A percentile compares a stretch with the other conserved stretches of the same genome.
Conservation (phyloP, 352 stramenopile genomes). For the Globisporangium megalacanthum region DNA sequence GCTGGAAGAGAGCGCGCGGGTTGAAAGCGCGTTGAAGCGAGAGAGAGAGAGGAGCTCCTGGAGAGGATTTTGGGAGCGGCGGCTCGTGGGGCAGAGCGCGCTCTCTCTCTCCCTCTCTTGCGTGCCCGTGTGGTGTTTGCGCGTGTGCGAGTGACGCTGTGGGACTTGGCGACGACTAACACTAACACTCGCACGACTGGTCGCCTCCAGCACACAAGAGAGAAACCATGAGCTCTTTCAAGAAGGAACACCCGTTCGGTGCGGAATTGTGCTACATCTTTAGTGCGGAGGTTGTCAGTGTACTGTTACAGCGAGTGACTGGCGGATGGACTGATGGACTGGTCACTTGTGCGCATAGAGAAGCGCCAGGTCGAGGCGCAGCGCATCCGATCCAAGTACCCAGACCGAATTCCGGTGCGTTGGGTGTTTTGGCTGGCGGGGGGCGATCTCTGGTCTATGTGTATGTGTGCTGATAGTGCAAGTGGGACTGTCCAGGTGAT, state of each 20-base stretch:
- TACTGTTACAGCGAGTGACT: not conserved
- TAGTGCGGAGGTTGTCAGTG: too few species aligned
- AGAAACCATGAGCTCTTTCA: slow-evolving; percentile 80
- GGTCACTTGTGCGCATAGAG: slow-evolving; percentile 47
- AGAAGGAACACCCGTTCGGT: slow-evolving; percentile 89
- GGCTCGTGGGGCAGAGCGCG: too few species aligned
- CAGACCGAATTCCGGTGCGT: slow-evolving; percentile 94
- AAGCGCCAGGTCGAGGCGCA: slow-evolving; percentile 97
- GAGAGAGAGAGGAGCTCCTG: too few species aligned
- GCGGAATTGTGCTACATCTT: slow-evolving; percentile 6
- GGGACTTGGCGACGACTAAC: slow-evolving; percentile 5
- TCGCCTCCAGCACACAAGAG: not conserved
- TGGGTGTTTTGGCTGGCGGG: too few species aligned
- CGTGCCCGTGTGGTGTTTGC: too few species aligned
- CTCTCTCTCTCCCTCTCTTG: not conserved
- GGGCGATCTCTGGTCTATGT: too few species aligned
- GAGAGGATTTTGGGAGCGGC: too few species aligned
- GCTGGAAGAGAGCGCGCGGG: too few species aligned
- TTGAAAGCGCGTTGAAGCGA: too few species aligned
- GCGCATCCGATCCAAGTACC: slow-evolving; percentile 98
- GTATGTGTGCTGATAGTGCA: not conserved
- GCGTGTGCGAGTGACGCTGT: not conserved
- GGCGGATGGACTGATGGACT: not conserved
- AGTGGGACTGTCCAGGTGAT: slow-evolving; percentile 62
- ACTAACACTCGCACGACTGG: not conserved